A percentile compares a stretch with the other conserved stretches of the same genome.
These are phyloP conservation scores for Termitomyces sp. DNA, from an alignment of 768 basidiomycete species.

Conservation along the genomic window DNA sequence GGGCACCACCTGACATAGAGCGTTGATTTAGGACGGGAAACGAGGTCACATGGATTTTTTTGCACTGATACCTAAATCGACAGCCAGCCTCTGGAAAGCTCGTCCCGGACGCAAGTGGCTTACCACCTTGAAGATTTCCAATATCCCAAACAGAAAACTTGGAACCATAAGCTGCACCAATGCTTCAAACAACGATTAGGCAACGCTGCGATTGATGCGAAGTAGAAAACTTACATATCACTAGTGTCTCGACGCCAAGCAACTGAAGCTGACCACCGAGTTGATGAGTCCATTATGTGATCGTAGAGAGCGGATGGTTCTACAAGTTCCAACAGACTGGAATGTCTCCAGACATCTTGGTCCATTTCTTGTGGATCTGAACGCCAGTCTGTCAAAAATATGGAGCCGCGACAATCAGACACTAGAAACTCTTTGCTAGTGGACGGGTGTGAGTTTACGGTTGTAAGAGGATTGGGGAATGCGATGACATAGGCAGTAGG, in stretches of 20 bases:
- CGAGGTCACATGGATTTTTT: no score
- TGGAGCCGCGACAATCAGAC: conserved; percentile 65
- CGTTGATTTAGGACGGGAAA: background rate
- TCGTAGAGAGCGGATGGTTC: conserved; percentile 63
- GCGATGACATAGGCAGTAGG: conserved; percentile 74
- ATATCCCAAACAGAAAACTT: conserved; percentile 76
- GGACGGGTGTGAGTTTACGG: conserved; percentile 64
- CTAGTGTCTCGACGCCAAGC: conserved; percentile 67
- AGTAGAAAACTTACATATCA: conserved; percentile 52
- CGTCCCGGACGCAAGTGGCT: conserved; percentile 55
- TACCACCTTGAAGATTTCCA: conserved; percentile 64
- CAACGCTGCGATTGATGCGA: background rate
- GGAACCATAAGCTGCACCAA: conserved; percentile 72
- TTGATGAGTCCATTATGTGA: conserved; percentile 37
- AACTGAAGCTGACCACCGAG: conserved; percentile 50
- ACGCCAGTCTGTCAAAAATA: conserved; percentile 82
- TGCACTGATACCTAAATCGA: conserved; percentile 51
- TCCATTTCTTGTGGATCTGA: conserved; percentile 55
- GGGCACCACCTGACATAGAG: conserved; percentile 60
- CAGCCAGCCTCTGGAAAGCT: conserved; percentile 65
- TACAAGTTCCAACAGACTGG: conserved; percentile 62
- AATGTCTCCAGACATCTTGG: conserved; percentile 53
- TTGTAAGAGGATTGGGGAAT: conserved; percentile 66
- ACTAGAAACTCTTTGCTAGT: conserved; percentile 79
- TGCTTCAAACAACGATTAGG: conserved; percentile 30